These are phyloP conservation scores for Xylariaceae sp. DNA, from an alignment of 2,329 filamentous ascomycete species.

Conservation along the genomic window DNA sequence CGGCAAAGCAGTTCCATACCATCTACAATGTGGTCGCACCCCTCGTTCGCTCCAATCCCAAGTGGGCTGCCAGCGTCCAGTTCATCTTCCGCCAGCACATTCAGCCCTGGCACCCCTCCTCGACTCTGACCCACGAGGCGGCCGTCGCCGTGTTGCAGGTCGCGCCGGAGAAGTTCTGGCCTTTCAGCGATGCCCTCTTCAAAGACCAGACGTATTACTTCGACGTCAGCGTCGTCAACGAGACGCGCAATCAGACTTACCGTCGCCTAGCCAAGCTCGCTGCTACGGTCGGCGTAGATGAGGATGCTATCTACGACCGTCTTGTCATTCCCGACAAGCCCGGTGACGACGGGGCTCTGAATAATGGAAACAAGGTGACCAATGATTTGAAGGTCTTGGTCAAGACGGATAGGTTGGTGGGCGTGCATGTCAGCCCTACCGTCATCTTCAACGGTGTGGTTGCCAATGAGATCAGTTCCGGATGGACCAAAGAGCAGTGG, in stretches of 20 bases:
- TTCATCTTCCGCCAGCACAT: slow-evolving; percentile 87
- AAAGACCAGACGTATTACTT: slow-evolving; percentile 70
- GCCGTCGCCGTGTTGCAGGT: slow-evolving; percentile 72
- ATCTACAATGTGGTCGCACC: slow-evolving; percentile 63
- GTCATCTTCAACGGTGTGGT: slow-evolving; percentile 84
- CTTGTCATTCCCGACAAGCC: slow-evolving; percentile 66
- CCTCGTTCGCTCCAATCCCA: slow-evolving; percentile 56
- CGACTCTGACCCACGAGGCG: slow-evolving; percentile 75
- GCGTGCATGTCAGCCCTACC: slow-evolving; percentile 87
- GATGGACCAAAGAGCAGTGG: slow-evolving; percentile 79
- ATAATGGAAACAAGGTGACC: slow-evolving; percentile 76
- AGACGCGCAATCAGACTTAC: slow-evolving; percentile 82
- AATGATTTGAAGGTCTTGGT: slow-evolving; percentile 78
- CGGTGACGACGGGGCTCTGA: slow-evolving; percentile 61
- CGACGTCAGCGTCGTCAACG: slow-evolving; percentile 76
- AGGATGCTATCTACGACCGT: slow-evolving; percentile 62
- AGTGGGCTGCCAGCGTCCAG: slow-evolving; percentile 52
- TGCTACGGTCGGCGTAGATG: slow-evolving; percentile 61
- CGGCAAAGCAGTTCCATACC: slow-evolving; percentile 68
- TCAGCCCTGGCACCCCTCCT: slow-evolving; percentile 92
- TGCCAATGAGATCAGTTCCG: slow-evolving; percentile 69
- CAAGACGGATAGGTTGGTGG: slow-evolving; percentile 71
- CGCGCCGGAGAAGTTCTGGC: slow-evolving; percentile 69
- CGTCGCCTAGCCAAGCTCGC: slow-evolving; percentile 71
- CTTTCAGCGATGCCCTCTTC: slow-evolving; percentile 65